Base-by-base conservation (phyloP, 495 filamentous ascomycete genomes). In the Penicillium riverlandense region DNA sequence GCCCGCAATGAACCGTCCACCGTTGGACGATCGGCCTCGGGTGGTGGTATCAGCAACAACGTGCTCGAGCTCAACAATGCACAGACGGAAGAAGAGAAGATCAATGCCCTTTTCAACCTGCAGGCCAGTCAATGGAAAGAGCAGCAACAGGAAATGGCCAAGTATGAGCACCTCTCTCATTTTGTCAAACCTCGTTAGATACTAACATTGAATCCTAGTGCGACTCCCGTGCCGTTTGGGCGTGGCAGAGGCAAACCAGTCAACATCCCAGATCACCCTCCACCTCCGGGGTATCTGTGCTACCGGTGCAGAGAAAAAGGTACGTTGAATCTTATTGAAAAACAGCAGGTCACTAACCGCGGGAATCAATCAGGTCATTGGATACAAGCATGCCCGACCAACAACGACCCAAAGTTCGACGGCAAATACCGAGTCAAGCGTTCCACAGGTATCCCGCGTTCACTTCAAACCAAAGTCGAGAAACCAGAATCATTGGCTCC, bases 251-350 rank as follows among this genome's bases (percentile, higher is more conserved):
- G 73, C 33, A 82, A 80, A 50, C 80, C 82, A 33, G 69, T 80
- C 37, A 88, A 88, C 57, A 79, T 88, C 15, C 94, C 92, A 12
- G 87, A 91, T 49, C 88, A 94, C 55, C 85, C 88, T 8, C 90
- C 91, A 11, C 90, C 92, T 6, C 82, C 85, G 16, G 90, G 90
- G 29, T 99, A 99, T 61, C 78, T 96, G 45, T 99, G 92, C 66
- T 95, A 96, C 55, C 85, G 92, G n/a, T 99, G 92, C 65, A 85
- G 89, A 45, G 85, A 96, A 64, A 98, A 97, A 70, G 92, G 77
- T 78, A 60, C 29, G 45, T 41, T 3, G 2, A 4, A 22, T 22
- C 22, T 22, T 4, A 4, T 22, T 22, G 22, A 22, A 22, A 22
- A 4, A 22, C 4, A 22, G 22, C 22, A 22, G 4, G 22, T 22